These are phyloP conservation scores for Amanita polypyramis DNA, from an alignment of 768 basidiomycete genomes.

Conservation along the genomic window DNA sequence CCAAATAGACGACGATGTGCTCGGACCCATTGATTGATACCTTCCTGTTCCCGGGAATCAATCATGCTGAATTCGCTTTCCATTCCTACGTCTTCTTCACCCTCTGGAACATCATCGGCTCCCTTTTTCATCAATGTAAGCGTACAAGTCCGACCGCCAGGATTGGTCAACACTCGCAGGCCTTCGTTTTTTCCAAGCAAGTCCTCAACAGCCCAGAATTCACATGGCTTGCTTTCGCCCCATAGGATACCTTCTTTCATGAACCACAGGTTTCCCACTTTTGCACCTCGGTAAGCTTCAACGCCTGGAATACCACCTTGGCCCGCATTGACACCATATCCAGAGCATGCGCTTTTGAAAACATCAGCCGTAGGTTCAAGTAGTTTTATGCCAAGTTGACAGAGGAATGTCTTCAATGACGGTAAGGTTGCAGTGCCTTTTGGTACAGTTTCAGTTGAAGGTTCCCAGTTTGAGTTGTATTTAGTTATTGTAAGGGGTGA, in stretches of 20 bases:
- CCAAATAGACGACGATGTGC: slow-evolving; percentile 49
- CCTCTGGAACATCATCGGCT: slow-evolving; percentile 15
- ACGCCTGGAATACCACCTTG: slow-evolving; percentile 46
- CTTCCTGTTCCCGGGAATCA: slow-evolving; percentile 57
- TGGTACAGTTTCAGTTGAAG: slow-evolving; percentile 20
- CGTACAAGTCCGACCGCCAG: slow-evolving; percentile 52
- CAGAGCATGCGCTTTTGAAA: slow-evolving; percentile 45
- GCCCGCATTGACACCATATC: slow-evolving; percentile 25
- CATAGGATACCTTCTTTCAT: slow-evolving; percentile 55
- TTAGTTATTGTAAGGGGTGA: slow-evolving; percentile 33
- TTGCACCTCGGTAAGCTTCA: slow-evolving; percentile 64
- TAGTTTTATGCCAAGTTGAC: slow-evolving; percentile 28
- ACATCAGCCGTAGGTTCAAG: slow-evolving; percentile 37
- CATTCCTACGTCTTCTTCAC: slow-evolving; percentile 31
- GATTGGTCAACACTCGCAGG: slow-evolving; percentile 46
- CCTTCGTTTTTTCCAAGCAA: slow-evolving; percentile 40
- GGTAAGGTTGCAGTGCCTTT: slow-evolving; percentile 49
- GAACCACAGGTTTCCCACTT: slow-evolving; percentile 66
- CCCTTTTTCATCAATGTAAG: slow-evolving; percentile 39
- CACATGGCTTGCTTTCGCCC: slow-evolving; percentile 69
- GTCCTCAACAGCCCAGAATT: slow-evolving; percentile 61
- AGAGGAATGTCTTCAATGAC: slow-evolving; percentile 40
- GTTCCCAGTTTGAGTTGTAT: slow-evolving; percentile 19
- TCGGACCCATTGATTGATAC: slow-evolving; percentile 58
- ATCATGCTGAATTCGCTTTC: slow-evolving; percentile 67